Evolutionary conservation across 2,329 filamentous ascomycete species (phyloP).

Genomic region (Parastagonospora avenae): DNA sequence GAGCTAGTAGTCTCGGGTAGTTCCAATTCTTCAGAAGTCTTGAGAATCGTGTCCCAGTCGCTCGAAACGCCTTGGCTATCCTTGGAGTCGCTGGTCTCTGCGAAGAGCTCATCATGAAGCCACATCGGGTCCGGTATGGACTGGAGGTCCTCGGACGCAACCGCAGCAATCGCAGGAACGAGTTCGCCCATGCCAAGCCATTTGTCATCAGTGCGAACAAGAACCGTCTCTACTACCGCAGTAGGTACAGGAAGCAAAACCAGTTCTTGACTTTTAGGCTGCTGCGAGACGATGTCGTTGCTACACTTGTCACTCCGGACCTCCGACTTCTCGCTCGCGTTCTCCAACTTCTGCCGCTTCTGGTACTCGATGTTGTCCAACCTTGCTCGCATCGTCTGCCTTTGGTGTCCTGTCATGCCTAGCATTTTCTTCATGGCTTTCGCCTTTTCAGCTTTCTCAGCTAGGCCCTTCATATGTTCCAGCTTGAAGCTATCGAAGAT

Average conservation of each 20-base stretch:
- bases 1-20: no score
- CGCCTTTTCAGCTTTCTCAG: background rate
- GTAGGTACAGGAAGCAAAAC: no score
- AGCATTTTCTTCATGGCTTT: background rate
- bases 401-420: background rate
- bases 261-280: background rate
- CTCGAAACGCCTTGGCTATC: no score
- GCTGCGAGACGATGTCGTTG: background rate
- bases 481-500: background rate
- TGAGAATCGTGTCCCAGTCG: no score
- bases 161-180: no score
- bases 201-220: no score
- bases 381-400: background rate
- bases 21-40: no score
- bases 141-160: no score
- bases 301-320: background rate
- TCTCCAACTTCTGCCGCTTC: background rate
- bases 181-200: no score
- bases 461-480: background rate
- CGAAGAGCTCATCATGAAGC: background rate
- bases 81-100: no score
- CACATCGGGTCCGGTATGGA: background rate
- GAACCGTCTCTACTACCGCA: no score
- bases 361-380: background rate
- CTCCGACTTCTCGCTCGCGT: background rate